Conservation (phyloP, 2,329 filamentous ascomycete species). For the Shiraia bambusicola region DNA sequence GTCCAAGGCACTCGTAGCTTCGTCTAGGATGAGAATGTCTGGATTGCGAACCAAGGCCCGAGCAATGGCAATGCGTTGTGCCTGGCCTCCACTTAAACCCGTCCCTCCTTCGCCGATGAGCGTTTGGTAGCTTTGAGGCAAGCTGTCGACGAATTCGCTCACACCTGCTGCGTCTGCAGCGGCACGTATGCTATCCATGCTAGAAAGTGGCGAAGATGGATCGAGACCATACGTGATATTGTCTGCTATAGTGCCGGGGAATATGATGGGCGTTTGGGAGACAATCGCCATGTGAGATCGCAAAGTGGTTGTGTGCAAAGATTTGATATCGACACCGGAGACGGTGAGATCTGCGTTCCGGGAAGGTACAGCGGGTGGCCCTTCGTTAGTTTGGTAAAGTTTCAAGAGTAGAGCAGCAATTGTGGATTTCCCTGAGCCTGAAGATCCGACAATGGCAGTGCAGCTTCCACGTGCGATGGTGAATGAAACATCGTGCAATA, state of each 20-base stretch:
- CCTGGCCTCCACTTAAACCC: constrained; percentile 75
- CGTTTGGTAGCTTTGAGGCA: constrained; percentile 72
- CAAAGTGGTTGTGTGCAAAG: constrained; percentile 62
- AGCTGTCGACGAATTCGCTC: constrained; percentile 71
- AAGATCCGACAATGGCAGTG: constrained; percentile 78
- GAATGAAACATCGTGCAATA: constrained; percentile 68
- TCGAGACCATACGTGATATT: constrained; percentile 82
- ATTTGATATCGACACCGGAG: constrained; percentile 57
- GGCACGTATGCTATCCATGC: constrained; percentile 48
- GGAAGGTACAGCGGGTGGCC: neutral
- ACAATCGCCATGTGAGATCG: constrained; percentile 67
- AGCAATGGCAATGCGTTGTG: constrained; percentile 79
- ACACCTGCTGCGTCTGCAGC: constrained; percentile 63
- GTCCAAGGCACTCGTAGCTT: constrained; percentile 82
- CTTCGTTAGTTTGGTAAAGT: constrained; percentile 57
- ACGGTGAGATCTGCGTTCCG: constrained; percentile 55
- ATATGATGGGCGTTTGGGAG: constrained; percentile 71
- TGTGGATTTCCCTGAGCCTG: constrained; percentile 90
- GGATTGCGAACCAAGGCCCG: constrained; percentile 73
- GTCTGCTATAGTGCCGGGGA: constrained; percentile 72
- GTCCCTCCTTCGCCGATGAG: constrained; percentile 75
- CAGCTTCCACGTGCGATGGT: constrained; percentile 63
- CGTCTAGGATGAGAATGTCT: constrained; percentile 76
- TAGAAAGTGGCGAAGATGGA: constrained; percentile 54
- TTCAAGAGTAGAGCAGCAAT: constrained; percentile 73